Percentiles rank a stretch among this genome's conserved stretches.
Conservation (phyloP, 768 basidiomycete species). For the Boletus eberwhitei region DNA sequence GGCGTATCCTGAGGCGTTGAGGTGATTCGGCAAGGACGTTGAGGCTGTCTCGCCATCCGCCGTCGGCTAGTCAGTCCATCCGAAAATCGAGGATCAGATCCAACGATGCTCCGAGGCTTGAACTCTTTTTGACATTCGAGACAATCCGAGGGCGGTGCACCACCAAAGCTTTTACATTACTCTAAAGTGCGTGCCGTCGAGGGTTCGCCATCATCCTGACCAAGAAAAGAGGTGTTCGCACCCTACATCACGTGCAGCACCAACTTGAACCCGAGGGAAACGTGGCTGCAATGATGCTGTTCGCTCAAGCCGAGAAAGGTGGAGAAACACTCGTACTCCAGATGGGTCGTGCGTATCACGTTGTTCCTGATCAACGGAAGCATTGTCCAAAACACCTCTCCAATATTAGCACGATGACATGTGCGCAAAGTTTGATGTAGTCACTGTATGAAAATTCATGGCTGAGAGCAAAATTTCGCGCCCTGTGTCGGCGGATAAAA, state of each 20-base stretch:
- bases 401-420: no score
- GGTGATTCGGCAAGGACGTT: not conserved
- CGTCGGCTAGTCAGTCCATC: not conserved
- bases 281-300: not conserved
- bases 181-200: not conserved
- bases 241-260: slow-evolving; percentile 5
- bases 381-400: not conserved
- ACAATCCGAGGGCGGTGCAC: not conserved
- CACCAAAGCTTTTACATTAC: not conserved
- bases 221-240: not conserved
- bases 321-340: not conserved
- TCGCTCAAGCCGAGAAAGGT: not conserved
- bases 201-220: not conserved
- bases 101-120: not conserved
- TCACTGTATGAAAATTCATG: not conserved
- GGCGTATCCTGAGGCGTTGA: not conserved
- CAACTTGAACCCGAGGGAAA: not conserved
- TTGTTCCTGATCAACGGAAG: not conserved
- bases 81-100: not conserved
- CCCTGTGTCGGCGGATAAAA: not conserved
- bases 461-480: not conserved
- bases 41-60: not conserved
- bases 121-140: not conserved
- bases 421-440: not conserved
- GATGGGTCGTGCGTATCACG: not conserved